Evolutionary conservation across 495 filamentous ascomycete species (phyloP).

Genomic region (Parathielavia hyrcaniae): DNA sequence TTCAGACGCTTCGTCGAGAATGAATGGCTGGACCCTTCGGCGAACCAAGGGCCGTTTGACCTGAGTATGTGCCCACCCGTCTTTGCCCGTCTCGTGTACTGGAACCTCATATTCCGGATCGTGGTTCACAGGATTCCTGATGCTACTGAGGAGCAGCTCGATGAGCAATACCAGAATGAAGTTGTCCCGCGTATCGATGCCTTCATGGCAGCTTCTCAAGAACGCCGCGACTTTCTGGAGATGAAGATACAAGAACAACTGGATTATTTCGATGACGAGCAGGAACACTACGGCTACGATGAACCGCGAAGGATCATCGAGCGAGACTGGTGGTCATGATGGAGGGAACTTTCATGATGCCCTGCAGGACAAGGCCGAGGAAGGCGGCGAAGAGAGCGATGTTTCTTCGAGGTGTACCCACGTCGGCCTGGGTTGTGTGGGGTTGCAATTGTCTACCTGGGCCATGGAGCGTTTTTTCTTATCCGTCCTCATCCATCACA

Average conservation of each 20-base stretch:
- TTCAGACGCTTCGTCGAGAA: conserved; percentile 2
- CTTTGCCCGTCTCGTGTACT: background rate
- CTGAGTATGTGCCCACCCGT: background rate
- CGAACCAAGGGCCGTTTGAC: conserved; percentile 2
- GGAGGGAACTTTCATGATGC: too few species aligned
- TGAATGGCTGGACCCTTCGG: conserved; percentile 1
- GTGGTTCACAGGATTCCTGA: background rate
- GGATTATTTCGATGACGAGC: conserved; percentile 3
- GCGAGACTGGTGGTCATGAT: background rate
- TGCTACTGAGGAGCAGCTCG: background rate
- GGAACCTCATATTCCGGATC: conserved; percentile 1
- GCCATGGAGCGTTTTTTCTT: too few species aligned
- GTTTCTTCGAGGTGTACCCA: too few species aligned
- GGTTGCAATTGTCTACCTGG: too few species aligned
- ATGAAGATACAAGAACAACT: conserved; percentile 8
- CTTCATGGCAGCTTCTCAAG: conserved; percentile 6
- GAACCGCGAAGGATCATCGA: background rate
- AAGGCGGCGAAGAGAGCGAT: too few species aligned
- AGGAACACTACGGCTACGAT: conserved; percentile 8
- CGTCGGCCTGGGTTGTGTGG: too few species aligned
- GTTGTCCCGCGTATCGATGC: conserved; percentile 1
- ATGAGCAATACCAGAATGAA: background rate
- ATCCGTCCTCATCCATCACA: too few species aligned
- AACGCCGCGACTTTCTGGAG: conserved; percentile 1
- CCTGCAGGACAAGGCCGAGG: too few species aligned